A percentile compares a stretch with the other conserved stretches of the same genome.
phyloP scores from a whole-genome alignment of 78 protist genomes.

The Cavenderia fasciculata region DNA sequence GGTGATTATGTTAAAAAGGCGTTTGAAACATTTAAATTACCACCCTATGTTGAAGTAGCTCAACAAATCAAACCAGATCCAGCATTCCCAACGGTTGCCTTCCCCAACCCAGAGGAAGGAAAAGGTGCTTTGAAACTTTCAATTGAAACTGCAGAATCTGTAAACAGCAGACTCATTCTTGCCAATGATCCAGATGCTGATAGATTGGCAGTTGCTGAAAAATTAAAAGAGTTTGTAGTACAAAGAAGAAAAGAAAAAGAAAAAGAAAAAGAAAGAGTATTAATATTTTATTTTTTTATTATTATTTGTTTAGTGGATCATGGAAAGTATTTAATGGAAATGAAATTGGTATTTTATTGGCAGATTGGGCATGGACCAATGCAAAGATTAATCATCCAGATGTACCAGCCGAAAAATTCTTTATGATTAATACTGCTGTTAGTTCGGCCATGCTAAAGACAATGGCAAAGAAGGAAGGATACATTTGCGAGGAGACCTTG shows the following conservation, averaged over 20 bases:
- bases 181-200: constrained; percentile 99
- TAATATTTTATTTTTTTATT: not conserved
- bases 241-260: not conserved
- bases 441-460: constrained; percentile 87
- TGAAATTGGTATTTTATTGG: constrained; percentile 96
- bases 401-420: not conserved
- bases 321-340: constrained; percentile 98
- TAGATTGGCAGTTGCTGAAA: constrained; percentile 97
- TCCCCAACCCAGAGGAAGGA: constrained; percentile 99
- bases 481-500: constrained; percentile 88
- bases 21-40: constrained; percentile 72
- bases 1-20: constrained; percentile 63
- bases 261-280: too few species aligned
- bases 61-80: constrained; percentile 96
- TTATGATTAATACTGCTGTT: constrained; percentile 95
- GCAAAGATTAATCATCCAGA: not conserved
- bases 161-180: constrained; percentile 82
- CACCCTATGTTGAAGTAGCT: constrained; percentile 64
- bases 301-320: constrained; percentile 83
- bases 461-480: constrained; percentile 93
- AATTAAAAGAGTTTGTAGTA: constrained; percentile 9
- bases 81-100: constrained; percentile 96
- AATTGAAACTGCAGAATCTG: constrained; percentile 87
- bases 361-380: constrained; percentile 89
- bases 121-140: constrained; percentile 90